Evolutionary conservation across 768 basidiomycete species (phyloP).

Genomic region (Multifurca ochricompacta): DNA sequence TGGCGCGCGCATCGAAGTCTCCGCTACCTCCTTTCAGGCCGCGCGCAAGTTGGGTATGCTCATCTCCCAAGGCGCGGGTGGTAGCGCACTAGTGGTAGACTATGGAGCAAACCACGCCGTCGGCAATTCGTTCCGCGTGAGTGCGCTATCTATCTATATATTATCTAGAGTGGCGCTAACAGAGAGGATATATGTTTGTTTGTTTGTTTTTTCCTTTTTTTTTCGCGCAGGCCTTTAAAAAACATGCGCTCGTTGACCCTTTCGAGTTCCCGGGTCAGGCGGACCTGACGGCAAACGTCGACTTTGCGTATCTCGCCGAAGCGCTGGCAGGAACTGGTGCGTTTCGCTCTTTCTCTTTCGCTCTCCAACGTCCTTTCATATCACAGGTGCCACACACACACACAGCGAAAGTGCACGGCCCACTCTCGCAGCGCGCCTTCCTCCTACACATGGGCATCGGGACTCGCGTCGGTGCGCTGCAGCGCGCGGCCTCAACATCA

Average conservation of each 20-base stretch:
- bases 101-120: constrained; percentile 73
- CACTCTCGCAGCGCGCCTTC: constrained; percentile 70
- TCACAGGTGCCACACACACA: too few species aligned
- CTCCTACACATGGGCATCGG: constrained; percentile 70
- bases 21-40: constrained; percentile 57
- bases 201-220: too few species aligned
- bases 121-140: constrained; percentile 72
- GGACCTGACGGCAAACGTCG: constrained; percentile 95
- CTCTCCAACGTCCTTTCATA: too few species aligned
- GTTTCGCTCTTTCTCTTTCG: constrained; percentile 19
- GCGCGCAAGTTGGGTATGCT: constrained; percentile 64
- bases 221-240: constrained; percentile 69
- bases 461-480: constrained; percentile 55
- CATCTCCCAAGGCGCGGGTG: constrained; percentile 17
- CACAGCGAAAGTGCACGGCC: constrained; percentile 49
- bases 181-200: too few species aligned
- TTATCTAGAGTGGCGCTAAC: background rate
- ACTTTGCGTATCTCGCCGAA: constrained; percentile 84
- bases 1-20: constrained; percentile 77
- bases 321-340: constrained; percentile 59
- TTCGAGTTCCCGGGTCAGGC: constrained; percentile 82
- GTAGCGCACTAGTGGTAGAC: constrained; percentile 73
- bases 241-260: constrained; percentile 76
- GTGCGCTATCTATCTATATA: constrained; percentile 23
- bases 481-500: constrained; percentile 40